These are phyloP conservation scores for Celoporthe dispersa DNA, from an alignment of 2,329 filamentous ascomycete genomes.

Conservation along the genomic window DNA sequence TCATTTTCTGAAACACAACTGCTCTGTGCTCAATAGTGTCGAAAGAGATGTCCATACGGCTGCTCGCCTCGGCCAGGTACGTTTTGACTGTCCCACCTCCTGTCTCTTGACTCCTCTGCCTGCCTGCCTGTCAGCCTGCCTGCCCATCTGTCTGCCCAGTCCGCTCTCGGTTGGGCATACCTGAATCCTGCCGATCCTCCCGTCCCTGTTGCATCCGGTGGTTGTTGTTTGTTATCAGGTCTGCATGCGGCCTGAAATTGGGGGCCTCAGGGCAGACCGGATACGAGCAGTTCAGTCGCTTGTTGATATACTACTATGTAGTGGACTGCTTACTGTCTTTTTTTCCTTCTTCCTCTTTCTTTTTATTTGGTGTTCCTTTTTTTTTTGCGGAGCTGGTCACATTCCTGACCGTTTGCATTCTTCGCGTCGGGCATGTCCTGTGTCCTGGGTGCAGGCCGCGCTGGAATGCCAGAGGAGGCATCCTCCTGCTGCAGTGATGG, in stretches of 20 bases:
- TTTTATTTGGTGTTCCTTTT: background rate
- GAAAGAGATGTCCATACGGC: slow-evolving; percentile 88
- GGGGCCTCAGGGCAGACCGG: background rate
- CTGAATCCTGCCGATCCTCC: slow-evolving; percentile 9
- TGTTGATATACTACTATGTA: background rate
- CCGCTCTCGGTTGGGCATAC: slow-evolving; percentile 14
- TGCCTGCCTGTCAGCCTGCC: background rate
- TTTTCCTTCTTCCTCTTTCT: background rate
- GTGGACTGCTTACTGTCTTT: background rate
- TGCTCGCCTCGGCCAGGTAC: slow-evolving; percentile 88
- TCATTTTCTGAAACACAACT: slow-evolving; percentile 80
- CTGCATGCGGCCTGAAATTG: slow-evolving; percentile 7
- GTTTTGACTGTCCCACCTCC: slow-evolving; percentile 39
- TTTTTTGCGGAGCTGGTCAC: slow-evolving; percentile 22
- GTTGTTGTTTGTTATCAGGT: slow-evolving; percentile 12
- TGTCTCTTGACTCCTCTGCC: background rate
- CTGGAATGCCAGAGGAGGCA: slow-evolving; percentile 10
- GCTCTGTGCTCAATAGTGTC: slow-evolving; percentile 74
- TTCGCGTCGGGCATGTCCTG: slow-evolving; percentile 18
- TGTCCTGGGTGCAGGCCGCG: slow-evolving; percentile 9
- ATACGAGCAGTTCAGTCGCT: background rate
- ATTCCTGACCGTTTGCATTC: slow-evolving; percentile 33
- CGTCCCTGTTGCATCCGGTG: slow-evolving; percentile 7
- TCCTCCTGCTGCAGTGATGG: background rate
- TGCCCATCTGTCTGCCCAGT: background rate